Evolutionary conservation across 129 eudicot species (phyloP), one percentile per base, ranked within the genome.

Genomic region (Tagetes erecta): DNA sequence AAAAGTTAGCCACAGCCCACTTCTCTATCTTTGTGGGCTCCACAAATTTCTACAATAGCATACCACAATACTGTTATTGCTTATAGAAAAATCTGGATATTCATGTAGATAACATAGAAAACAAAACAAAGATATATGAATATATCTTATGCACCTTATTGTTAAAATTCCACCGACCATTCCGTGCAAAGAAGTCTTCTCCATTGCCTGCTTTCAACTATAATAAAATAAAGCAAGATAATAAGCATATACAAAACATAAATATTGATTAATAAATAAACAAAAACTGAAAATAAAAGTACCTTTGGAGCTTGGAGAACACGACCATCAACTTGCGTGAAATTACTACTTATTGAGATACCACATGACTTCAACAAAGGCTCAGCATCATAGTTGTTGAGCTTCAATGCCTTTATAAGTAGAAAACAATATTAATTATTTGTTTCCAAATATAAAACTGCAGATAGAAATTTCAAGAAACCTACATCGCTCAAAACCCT

Each of bases 281-380:
- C 41, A 52, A 20, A 20, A 20, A 20, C 27, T 20, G n/a, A 46
- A 36, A 49, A 68, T 33, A 65, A 1, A 56, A 51, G 30, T 76
- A 89, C 98, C 95, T 78, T 87, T 0, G 98, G 98, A 27, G 97
- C 85, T 9, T 76, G 80, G 50, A 92, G 79, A 75, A 89, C 86
- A 68, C 98, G 96, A 6, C 94, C 98, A 49, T 89, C 94, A 11
- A 92, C 88, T 57, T 86, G 85, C 12, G 92, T 86, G 35, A 89
- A 87, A 38, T 36, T 57, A 47, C 63, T 88, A 33, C 39, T 83
- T 60, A 92, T 92, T 7, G 98, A 85, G 73, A 92, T 75, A 8
- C 98, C 98, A 75, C 96, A 89, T 5, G 95, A 73, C 44, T 84
- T 87, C 70, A 92, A 85, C 95, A 92, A 51, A 2, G 96, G 95